phyloP scores from a whole-genome alignment of 306 rosid species.

The Acacia melanoxylon region DNA sequence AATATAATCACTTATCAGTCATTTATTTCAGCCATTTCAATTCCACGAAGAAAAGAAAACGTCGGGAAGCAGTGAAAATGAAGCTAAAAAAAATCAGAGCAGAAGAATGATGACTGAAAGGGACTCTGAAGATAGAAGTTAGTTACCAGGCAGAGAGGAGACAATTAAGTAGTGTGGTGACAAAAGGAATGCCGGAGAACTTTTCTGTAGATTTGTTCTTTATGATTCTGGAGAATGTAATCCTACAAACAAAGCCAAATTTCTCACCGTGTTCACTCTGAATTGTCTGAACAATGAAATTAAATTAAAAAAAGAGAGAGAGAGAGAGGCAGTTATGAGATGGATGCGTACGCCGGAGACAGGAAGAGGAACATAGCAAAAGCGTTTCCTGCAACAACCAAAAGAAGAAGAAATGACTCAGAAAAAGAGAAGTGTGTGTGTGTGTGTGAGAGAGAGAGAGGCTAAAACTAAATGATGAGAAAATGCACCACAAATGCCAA shows the following conservation, averaged over 20 bases:
- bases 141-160: slow-evolving; percentile 83
- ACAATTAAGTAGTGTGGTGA: slow-evolving; percentile 82
- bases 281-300: not conserved
- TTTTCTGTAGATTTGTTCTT: slow-evolving; percentile 57
- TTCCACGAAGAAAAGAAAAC: not conserved
- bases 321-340: not conserved
- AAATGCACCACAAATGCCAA: slow-evolving; percentile 72
- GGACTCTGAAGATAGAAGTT: not conserved
- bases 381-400: slow-evolving; percentile 60
- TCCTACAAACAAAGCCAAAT: slow-evolving; percentile 37
- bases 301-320: not conserved
- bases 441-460: not conserved
- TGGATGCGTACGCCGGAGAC: slow-evolving; percentile 60
- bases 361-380: slow-evolving; percentile 86
- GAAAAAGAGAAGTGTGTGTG: not conserved
- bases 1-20: not conserved
- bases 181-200: slow-evolving; percentile 86
- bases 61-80: not conserved
- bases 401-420: slow-evolving; percentile 8
- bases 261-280: not conserved
- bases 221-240: slow-evolving; percentile 76
- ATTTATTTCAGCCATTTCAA: not conserved
- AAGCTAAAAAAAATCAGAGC: not conserved
- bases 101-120: not conserved
- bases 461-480: not conserved